Evolutionary conservation across 768 basidiomycete species (phyloP), one percentile per base, ranked within the genome.

Genomic region (Panellus pusillus): DNA sequence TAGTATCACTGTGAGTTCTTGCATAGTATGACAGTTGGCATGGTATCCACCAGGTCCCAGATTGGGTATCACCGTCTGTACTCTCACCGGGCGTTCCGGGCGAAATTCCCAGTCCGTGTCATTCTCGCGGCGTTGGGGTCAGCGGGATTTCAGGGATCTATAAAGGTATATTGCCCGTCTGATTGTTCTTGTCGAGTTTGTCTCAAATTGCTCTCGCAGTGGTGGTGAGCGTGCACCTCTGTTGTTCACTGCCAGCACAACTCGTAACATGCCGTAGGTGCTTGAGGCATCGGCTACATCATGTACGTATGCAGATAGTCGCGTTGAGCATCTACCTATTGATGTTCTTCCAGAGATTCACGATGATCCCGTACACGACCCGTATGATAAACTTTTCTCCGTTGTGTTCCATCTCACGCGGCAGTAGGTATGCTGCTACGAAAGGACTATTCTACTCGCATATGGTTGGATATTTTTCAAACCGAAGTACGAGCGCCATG

Each of bases 401-500:
- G 27, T 32, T 37, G 29, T 35, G 44, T 46, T 20, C 13, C n/a
- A 17, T 47, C 24, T 53, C 6, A 55, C 54, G 31, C 45, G 15
- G 17, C 9, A 12, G 18, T 41, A 86, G 85, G 4, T 93, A 93
- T 64, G 76, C 86, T 15, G 91, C 89, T 0, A 86, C 87, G 0
- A 75, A 78, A 24, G 90, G 91, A 0, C 68, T 93, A 2, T 76
- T 87, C 47, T 90, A 81, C 64, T 86, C 88, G 6, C 90, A 91
- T 61, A 81, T 91, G 74, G 90, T 24, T 93, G 91, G 90, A 91
- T 91, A 62, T 91, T 92, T 67, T 83, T 74, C 72, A 89, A 89
- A 66, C 82, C 87, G 1, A 77, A 63, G 1, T 91, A 91, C 63
- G 72, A 78, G 27, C 74, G 80, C n/a, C 18, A 72, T 91, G 72